Evolutionary conservation across 805 yeast genomes (phyloP), one percentile per base, ranked within the genome.

Genomic region (Monosporozyma unispora): DNA sequence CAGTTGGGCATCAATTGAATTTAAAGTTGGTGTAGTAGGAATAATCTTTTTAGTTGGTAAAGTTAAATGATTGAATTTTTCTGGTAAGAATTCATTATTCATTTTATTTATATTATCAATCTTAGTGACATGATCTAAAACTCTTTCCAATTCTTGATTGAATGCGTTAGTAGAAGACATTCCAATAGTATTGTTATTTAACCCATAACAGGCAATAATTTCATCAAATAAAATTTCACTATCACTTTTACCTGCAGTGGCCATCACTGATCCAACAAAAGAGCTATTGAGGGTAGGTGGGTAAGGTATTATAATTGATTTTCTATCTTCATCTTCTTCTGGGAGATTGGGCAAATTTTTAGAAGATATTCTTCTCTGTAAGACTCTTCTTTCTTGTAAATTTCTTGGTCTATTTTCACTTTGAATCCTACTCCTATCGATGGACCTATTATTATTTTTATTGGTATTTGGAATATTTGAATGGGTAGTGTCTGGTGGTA

Each of bases 191-290:
- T 23, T 23, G 16, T 27, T 35, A 28, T 46, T 28, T n/a, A 46
- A 31, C 33, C 51, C 44, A 23, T 62, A 64, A 11, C 60, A 61
- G 3, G 57, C 54, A 18, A 64, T 33, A 10, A 64, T 62, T 45
- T 64, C 66, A 45, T 64, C 63, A 44, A 59, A 55, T 10, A 63
- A 45, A 11, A 51, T 23, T 22, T 62, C 67, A 43, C 61, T 61
- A 11, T 50, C 39, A 28, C 53, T 51, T 44, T 54, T 54, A 1
- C 49, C 48, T 7, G 31, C 31, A 35, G 9, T 22, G 6, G 16
- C 21, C 14, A 21, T 16, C 3, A 25, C 22, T 7, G 44, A n/a
- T 37, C 39, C 44, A 7, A 37, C 33, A 16, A 27, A 7, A 18
- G 33, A 16, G 3, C 21, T 16, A n/a, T 25, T 42, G 16, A 7